Percentiles rank a stretch among this genome's conserved stretches.
These are phyloP conservation scores for Amaranthus hypochondriacus DNA, from an alignment of 148 eudicot genomes.

Conservation along the genomic window DNA sequence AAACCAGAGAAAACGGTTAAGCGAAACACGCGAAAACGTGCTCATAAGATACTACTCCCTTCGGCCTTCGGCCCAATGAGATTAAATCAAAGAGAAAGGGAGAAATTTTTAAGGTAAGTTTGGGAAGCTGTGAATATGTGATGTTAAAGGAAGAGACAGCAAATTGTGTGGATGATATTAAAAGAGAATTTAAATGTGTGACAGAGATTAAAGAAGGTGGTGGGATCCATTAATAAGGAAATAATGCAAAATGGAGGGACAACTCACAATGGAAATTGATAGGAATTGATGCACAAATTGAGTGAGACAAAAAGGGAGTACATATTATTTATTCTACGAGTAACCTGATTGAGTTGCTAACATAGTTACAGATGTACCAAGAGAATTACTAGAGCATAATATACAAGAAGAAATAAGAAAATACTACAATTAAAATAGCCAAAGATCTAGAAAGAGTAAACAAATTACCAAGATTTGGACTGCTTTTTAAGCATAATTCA, in stretches of 20 bases:
- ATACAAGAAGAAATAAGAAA: not conserved
- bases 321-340: not conserved
- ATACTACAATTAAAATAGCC: not conserved
- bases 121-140: too few species aligned
- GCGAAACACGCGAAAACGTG: not conserved
- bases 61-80: not conserved
- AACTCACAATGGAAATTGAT: too few species aligned
- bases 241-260: too few species aligned
- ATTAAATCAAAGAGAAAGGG: not conserved
- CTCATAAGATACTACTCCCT: not conserved
- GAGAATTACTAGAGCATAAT: not conserved
- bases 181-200: too few species aligned
- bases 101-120: too few species aligned
- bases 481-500: constrained; percentile 81
- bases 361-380: not conserved
- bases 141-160: too few species aligned
- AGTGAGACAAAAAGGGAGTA: too few species aligned
- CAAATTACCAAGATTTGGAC: constrained; percentile 67
- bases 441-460: not conserved
- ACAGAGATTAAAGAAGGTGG: too few species aligned
- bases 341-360: not conserved
- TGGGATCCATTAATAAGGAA: too few species aligned
- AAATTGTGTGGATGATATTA: too few species aligned
- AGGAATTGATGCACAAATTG: too few species aligned
- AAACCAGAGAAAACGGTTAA: too few species aligned